phyloP scores from a whole-genome alignment of 2,329 filamentous ascomycete species.

The Mycocentrospora acerina region DNA sequence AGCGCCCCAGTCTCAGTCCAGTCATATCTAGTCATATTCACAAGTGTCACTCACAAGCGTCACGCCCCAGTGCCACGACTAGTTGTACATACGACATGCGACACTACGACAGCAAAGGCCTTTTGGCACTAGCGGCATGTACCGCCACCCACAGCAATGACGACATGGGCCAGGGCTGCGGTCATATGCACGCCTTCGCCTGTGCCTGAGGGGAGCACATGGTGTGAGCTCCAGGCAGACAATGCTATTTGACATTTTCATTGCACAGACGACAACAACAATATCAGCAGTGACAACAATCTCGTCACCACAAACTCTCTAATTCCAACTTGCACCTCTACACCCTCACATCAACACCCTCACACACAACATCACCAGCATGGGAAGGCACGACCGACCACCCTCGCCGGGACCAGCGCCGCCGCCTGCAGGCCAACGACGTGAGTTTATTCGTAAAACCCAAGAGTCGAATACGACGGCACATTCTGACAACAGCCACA shows the following conservation, averaged over 20 bases:
- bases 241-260: too few species aligned
- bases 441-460: conserved; percentile 5
- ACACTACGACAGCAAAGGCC: too few species aligned
- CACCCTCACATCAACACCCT: background rate
- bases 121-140: too few species aligned
- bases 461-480: background rate
- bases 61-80: too few species aligned
- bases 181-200: too few species aligned
- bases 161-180: too few species aligned
- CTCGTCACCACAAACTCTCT: background rate
- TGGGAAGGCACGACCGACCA: conserved; percentile 24
- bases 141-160: background rate
- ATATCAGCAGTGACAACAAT: background rate
- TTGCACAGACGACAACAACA: too few species aligned
- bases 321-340: background rate
- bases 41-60: too few species aligned
- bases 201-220: too few species aligned
- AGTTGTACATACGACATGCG: conserved; percentile 10
- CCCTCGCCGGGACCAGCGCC: conserved; percentile 19
- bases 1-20: conserved; percentile 14
- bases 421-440: conserved; percentile 18
- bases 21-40: too few species aligned
- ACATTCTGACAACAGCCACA: conserved; percentile 5
- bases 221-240: too few species aligned
- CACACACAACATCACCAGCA: conserved; percentile 7